Evolutionary conservation across 169 alveolate genomes (phyloP), one percentile per base, ranked within the genome.

Genomic region (Ophryocystis elektroscirrha): DNA sequence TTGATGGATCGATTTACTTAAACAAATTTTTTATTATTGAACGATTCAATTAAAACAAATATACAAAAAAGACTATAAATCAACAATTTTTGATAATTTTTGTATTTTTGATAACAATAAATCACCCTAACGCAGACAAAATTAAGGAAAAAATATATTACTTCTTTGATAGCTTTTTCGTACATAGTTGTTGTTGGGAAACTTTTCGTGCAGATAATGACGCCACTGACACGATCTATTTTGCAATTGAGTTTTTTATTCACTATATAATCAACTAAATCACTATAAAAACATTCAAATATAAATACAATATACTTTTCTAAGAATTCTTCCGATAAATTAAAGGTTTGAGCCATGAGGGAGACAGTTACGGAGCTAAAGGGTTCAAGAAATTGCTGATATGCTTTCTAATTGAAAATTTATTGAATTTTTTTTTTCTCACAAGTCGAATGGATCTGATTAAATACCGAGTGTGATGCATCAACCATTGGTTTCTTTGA

Each of bases 161-260:
- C n/a, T n/a, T n/a, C n/a, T n/a, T n/a, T n/a, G n/a, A n/a, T n/a
- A n/a, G n/a, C n/a, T n/a, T n/a, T n/a, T n/a, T n/a, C n/a, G n/a
- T n/a, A n/a, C n/a, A n/a, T n/a, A n/a, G n/a, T n/a, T n/a, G n/a
- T n/a, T n/a, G n/a, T n/a, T n/a, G n/a, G n/a, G n/a, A n/a, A n/a
- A n/a, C n/a, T n/a, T n/a, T n/a, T n/a, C n/a, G n/a, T n/a, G n/a
- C n/a, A n/a, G n/a, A n/a, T n/a, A n/a, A 88, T 75, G 12, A 85
- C 83, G 28, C 90, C 94, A 52, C 81, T 71, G 22, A 88, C 96
- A 55, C 78, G 78, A 72, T 88, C 96, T 30, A 88, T 88, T 62
- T 85, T 83, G 67, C 94, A 86, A 63, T 74, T 76, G 29, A 88
- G 65, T 53, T 85, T 76, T 54, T 89, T 84, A 46, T 83, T 81